Percentiles rank a stretch among this genome's conserved stretches.
These are phyloP conservation scores for Candida hungchunana DNA, from an alignment of 805 yeast genomes.

Conservation along the genomic window DNA sequence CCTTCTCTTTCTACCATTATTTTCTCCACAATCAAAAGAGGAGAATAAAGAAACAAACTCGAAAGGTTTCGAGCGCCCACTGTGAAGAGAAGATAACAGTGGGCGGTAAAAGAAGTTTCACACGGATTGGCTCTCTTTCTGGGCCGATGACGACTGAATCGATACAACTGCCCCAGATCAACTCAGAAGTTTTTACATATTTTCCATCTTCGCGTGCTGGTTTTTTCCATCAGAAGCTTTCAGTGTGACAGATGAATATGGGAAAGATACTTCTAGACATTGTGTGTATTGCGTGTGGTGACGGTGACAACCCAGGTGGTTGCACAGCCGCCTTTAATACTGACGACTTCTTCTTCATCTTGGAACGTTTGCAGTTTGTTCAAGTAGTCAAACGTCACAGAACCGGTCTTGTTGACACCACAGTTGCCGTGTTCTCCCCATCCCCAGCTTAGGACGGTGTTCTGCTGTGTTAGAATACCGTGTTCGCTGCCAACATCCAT, in stretches of 20 bases:
- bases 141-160: slow-evolving; percentile 28
- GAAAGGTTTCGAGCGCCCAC: slow-evolving; percentile 20
- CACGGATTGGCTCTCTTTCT: slow-evolving; percentile 5
- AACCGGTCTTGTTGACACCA: slow-evolving; percentile 36
- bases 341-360: slow-evolving; percentile 24
- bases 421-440: slow-evolving; percentile 99
- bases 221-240: slow-evolving; percentile 12
- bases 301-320: slow-evolving; percentile 53
- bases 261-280: slow-evolving; percentile 78
- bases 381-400: slow-evolving; percentile 32
- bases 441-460: slow-evolving; percentile 74
- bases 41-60: no score
- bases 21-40: no score
- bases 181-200: slow-evolving; percentile 65
- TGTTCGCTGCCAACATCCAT: slow-evolving; percentile 82
- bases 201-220: slow-evolving; percentile 57
- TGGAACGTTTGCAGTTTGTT: slow-evolving; percentile 32
- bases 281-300: slow-evolving; percentile 7
- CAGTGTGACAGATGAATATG: slow-evolving; percentile 61
- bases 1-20: no score
- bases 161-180: slow-evolving; percentile 64
- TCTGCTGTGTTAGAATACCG: slow-evolving; percentile 42
- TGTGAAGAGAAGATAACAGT: slow-evolving; percentile 1
- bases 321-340: slow-evolving; percentile 62
- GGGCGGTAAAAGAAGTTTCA: slow-evolving; percentile 20